These are phyloP conservation scores for Rhodotorula mucilaginosa DNA, from an alignment of 1,284 basidiomycete genomes.

Conservation along the genomic window DNA sequence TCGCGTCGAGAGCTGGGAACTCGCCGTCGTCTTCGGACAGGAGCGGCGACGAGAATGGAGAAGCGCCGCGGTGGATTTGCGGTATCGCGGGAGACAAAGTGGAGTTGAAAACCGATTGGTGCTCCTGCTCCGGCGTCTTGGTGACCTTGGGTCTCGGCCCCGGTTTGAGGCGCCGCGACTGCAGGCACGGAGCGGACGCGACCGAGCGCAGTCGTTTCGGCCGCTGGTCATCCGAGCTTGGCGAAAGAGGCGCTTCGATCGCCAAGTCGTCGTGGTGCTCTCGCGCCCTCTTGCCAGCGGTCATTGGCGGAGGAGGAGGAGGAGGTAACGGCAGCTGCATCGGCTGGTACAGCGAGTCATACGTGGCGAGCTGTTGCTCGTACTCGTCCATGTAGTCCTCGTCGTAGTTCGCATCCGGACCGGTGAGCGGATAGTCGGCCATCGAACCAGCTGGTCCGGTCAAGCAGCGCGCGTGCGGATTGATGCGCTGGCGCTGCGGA, in stretches of 20 bases:
- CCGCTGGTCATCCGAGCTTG: background rate
- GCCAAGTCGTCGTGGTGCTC: constrained; percentile 25
- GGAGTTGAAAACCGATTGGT: constrained; percentile 34
- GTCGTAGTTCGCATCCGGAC: constrained; percentile 15
- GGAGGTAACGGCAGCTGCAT: constrained; percentile 6
- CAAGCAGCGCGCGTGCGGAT: constrained; percentile 9
- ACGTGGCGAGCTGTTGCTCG: constrained; percentile 33
- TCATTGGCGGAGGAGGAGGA: constrained; percentile 2
- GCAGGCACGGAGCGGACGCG: constrained; percentile 37
- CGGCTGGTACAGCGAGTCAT: constrained; percentile 33
- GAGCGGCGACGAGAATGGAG: constrained; percentile 26
- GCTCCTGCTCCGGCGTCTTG: constrained; percentile 34
- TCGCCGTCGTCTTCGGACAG: constrained; percentile 18
- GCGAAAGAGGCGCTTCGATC: constrained; percentile 7
- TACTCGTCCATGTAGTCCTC: constrained; percentile 20
- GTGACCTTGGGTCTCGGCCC: constrained; percentile 34
- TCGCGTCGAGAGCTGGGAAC: constrained; percentile 17
- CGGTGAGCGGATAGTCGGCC: constrained; percentile 5
- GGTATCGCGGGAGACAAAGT: constrained; percentile 32
- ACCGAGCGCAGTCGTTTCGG: constrained; percentile 37
- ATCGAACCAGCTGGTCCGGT: constrained; percentile 14
- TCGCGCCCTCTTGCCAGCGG: constrained; percentile 18
- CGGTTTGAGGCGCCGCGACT: constrained; percentile 29
- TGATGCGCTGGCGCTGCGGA: constrained; percentile 11
- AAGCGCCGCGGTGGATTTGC: constrained; percentile 28